These are phyloP conservation scores for Nicotiana rustica DNA, from an alignment of 305 asterid species.

Conservation along the genomic window DNA sequence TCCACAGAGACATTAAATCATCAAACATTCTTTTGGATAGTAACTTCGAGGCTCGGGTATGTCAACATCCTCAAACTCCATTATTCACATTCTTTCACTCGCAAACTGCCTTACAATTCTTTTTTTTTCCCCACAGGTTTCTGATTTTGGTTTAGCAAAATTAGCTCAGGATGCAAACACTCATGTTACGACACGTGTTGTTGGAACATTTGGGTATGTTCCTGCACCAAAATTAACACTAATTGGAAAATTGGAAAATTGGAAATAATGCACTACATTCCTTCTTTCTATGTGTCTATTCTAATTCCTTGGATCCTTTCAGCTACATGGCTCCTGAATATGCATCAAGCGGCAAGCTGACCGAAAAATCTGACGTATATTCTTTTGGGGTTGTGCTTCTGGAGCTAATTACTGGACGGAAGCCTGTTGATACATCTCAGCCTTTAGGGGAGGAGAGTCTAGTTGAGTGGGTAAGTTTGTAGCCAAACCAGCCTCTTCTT, in stretches of 20 bases:
- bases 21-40: constrained; percentile 88
- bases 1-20: constrained; percentile 97
- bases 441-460: constrained; percentile 93
- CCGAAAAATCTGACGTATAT: constrained; percentile 83
- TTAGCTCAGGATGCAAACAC: constrained; percentile 77
- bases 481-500: not conserved
- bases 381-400: constrained; percentile 94
- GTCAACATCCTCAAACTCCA: constrained; percentile 25
- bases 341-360: constrained; percentile 91
- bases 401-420: constrained; percentile 88
- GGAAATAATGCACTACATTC: not conserved
- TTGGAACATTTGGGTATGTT: constrained; percentile 96
- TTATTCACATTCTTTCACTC: not conserved
- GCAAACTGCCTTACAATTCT: constrained; percentile 28
- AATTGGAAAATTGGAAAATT: not conserved
- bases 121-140: constrained; percentile 60
- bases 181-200: constrained; percentile 83
- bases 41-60: constrained; percentile 93
- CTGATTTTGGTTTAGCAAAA: constrained; percentile 95
- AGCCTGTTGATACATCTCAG: constrained; percentile 91
- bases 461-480: constrained; percentile 86
- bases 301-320: constrained; percentile 39
- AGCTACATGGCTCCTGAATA: constrained; percentile 99
- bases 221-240: not conserved
- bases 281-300: not conserved